phyloP scores from a whole-genome alignment of 805 yeast species.

The Metschnikowia bowlesiae region DNA sequence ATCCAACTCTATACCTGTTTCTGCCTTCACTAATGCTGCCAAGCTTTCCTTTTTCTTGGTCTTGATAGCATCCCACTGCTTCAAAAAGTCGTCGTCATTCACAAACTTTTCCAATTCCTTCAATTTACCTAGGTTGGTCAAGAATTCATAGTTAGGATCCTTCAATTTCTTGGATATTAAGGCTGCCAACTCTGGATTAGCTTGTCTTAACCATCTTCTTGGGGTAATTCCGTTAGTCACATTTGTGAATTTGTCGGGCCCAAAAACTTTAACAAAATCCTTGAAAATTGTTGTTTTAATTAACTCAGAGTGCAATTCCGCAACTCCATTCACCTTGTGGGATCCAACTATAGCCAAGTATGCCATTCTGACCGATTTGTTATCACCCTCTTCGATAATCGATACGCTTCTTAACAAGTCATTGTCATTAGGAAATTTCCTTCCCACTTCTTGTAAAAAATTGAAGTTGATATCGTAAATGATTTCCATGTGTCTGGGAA shows the following conservation, averaged over 20 bases:
- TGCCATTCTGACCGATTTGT: slow-evolving; percentile 90
- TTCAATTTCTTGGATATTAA: slow-evolving; percentile 71
- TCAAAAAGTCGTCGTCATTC: slow-evolving; percentile 65
- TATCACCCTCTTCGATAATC: slow-evolving; percentile 74
- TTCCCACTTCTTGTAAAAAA: slow-evolving; percentile 74
- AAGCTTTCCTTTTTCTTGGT: slow-evolving; percentile 62
- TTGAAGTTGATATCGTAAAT: slow-evolving; percentile 78
- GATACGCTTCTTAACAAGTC: slow-evolving; percentile 69
- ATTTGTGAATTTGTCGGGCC: slow-evolving; percentile 78
- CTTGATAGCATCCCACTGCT: slow-evolving; percentile 69
- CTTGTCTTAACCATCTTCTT: slow-evolving; percentile 93
- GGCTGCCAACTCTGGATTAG: slow-evolving; percentile 76
- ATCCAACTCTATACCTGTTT: slow-evolving; percentile 64
- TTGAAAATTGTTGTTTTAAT: slow-evolving; percentile 84
- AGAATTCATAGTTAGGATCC: slow-evolving; percentile 56
- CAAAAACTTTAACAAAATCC: slow-evolving; percentile 82
- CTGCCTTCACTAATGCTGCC: slow-evolving; percentile 59
- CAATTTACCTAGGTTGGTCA: slow-evolving; percentile 63
- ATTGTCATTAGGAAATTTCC: slow-evolving; percentile 69
- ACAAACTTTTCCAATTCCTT: slow-evolving; percentile 62
- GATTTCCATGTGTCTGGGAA: slow-evolving; percentile 90
- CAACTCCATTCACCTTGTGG: slow-evolving; percentile 93
- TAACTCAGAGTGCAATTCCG: slow-evolving; percentile 89
- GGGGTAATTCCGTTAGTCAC: slow-evolving; percentile 96
- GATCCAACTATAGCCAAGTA: slow-evolving; percentile 86